Base-by-base conservation (phyloP, 2,329 filamentous ascomycete species). In the Ophiostoma angusticollis region DNA sequence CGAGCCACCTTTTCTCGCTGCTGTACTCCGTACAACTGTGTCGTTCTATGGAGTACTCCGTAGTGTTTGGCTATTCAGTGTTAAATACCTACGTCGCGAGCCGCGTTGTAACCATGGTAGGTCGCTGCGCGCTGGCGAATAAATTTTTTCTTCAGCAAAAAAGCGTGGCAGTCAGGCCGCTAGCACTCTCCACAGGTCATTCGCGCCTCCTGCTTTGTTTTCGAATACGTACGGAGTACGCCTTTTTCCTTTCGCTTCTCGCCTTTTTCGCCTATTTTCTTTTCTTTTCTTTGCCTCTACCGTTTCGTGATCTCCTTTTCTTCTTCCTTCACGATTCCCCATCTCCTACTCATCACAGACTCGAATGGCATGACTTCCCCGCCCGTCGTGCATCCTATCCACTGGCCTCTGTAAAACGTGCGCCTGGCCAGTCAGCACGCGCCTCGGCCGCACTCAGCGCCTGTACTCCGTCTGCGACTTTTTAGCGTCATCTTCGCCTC, bases 41-140 rank as follows among this genome's bases (percentile, higher is more conserved):
- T 31, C n/a, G n/a, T n/a, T n/a, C n/a, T n/a, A n/a, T n/a, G n/a
- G n/a, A n/a, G n/a, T n/a, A n/a, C n/a, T n/a, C n/a, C n/a, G n/a
- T n/a, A n/a, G n/a, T n/a, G n/a, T n/a, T n/a, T n/a, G n/a, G n/a
- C n/a, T n/a, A n/a, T n/a, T n/a, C n/a, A n/a, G n/a, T n/a, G n/a
- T n/a, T n/a, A n/a, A 41, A 30, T 32, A 17, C n/a, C 9, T 32
- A 40, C 39, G 37, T 46, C 40, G 42, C 45, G 42, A 43, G 35
- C 27, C 41, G 44, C 44, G 44, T 46, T 42, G 39, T 22, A 31
- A 42, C 29, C 34, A 21, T 25, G n/a, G n/a, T n/a, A n/a, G n/a
- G n/a, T n/a, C n/a, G n/a, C n/a, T n/a, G 7, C 23, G 23, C 11
- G 23, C 23, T 24, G 7, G 23, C 34, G n/a, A 25, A 23, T 36